phyloP scores from a whole-genome alignment of 345 rosid genomes.

The Dimocarpus longan region DNA sequence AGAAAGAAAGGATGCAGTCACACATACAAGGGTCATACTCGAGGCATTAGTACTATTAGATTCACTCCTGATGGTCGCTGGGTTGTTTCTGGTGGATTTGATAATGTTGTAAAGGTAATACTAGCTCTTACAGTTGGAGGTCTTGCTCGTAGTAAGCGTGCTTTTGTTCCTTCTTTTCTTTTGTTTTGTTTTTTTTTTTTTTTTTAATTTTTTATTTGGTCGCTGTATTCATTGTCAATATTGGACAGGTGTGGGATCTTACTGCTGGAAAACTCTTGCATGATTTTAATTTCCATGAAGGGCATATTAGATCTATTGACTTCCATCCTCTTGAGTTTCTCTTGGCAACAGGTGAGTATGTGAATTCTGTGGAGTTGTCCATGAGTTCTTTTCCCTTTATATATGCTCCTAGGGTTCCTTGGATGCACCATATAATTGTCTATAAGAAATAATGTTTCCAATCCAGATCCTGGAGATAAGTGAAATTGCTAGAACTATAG shows the following conservation, averaged over 20 bases:
- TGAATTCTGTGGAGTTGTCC: slow-evolving; percentile 11
- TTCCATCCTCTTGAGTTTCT: slow-evolving; percentile 99
- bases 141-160: not conserved
- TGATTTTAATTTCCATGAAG: slow-evolving; percentile 94
- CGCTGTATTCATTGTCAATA: slow-evolving; percentile 3
- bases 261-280: slow-evolving; percentile 98
- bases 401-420: not conserved
- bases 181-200: too few relatives aligned
- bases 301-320: slow-evolving; percentile 75
- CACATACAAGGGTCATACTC: slow-evolving; percentile 90
- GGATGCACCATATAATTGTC: slow-evolving; percentile 1
- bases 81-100: slow-evolving; percentile 98
- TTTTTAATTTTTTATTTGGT: not conserved
- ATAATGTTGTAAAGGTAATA: slow-evolving; percentile 85
- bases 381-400: slow-evolving; percentile 2
- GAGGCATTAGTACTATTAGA: slow-evolving; percentile 72
- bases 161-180: not conserved
- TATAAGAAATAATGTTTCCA: not conserved
- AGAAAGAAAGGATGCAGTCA: slow-evolving; percentile 96
- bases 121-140: slow-evolving; percentile 13
- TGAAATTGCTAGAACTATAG: not conserved
- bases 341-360: slow-evolving; percentile 78
- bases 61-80: slow-evolving; percentile 99
- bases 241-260: slow-evolving; percentile 80
- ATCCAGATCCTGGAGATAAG: not conserved